Evolutionary conservation across 2,329 filamentous ascomycete genomes (phyloP).

Genomic region (Fusarium stilboides): DNA sequence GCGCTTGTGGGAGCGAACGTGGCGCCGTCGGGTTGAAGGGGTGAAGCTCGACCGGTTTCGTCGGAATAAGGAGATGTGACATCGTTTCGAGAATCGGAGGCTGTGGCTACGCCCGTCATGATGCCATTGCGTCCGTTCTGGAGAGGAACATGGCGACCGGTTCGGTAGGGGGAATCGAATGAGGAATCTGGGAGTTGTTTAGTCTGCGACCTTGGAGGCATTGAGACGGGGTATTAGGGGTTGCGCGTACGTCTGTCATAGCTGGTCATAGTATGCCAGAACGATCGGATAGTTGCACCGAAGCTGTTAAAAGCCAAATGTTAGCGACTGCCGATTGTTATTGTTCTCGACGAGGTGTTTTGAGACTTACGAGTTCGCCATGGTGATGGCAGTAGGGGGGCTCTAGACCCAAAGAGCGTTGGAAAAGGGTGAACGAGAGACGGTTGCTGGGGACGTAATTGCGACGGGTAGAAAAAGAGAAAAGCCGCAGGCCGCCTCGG

Average conservation of each 20-base stretch:
- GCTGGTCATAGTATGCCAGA: constrained; percentile 93
- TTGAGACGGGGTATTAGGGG: constrained; percentile 11
- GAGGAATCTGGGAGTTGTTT: constrained; percentile 78
- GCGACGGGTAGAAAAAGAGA: constrained; percentile 28
- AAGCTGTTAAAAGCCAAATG: constrained; percentile 62
- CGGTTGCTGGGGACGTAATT: constrained; percentile 31
- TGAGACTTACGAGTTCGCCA: constrained; percentile 53
- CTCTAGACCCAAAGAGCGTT: constrained; percentile 38
- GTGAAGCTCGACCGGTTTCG: constrained; percentile 72
- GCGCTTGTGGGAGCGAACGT: constrained; percentile 69
- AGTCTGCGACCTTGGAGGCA: constrained; percentile 23
- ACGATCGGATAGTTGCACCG: constrained; percentile 83
- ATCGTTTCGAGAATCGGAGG: constrained; percentile 89
- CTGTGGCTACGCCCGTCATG: constrained; percentile 90
- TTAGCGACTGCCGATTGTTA: constrained; percentile 35
- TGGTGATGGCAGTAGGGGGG: constrained; percentile 44
- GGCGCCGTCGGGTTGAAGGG: constrained; percentile 54
- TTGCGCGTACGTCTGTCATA: constrained; percentile 74
- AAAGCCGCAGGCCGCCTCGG: constrained; percentile 27
- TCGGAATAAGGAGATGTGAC: constrained; percentile 85
- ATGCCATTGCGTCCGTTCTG: constrained; percentile 85
- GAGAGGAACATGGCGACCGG: constrained; percentile 90
- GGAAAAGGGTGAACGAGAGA: constrained; percentile 38
- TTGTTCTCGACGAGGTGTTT: constrained; percentile 2
- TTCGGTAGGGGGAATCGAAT: constrained; percentile 93